Evolutionary conservation across 2,329 filamentous ascomycete genomes (phyloP).

Genomic region (Harringtonia aguacate): DNA sequence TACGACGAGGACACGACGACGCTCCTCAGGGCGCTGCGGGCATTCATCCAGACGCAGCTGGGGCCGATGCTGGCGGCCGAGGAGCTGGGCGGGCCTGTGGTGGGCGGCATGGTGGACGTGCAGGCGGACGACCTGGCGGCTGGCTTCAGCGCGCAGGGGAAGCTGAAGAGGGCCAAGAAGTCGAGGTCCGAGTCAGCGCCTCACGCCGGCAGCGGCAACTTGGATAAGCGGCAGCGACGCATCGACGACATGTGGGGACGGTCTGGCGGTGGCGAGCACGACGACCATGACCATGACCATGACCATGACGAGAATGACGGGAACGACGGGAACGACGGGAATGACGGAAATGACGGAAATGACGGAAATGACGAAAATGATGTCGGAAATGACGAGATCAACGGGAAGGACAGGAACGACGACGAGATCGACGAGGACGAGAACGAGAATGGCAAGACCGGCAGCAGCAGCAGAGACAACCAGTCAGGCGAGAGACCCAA

Average conservation of each 20-base stretch:
- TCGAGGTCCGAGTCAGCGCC: no score
- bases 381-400: no score
- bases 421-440: slow-evolving; percentile 7
- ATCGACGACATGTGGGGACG: slow-evolving; percentile 54
- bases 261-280: not conserved
- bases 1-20: slow-evolving; percentile 51
- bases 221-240: slow-evolving; percentile 44
- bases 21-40: slow-evolving; percentile 53
- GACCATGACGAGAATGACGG: not conserved
- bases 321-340: not conserved
- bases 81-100: slow-evolving; percentile 72
- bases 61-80: slow-evolving; percentile 72
- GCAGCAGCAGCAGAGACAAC: slow-evolving; percentile 44
- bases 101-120: slow-evolving; percentile 61
- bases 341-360: not conserved
- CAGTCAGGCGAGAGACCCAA: no score
- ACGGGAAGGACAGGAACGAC: no score
- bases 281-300: not conserved
- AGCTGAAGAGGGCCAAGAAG: slow-evolving; percentile 34
- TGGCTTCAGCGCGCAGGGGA: slow-evolving; percentile 50
- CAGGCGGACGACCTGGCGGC: slow-evolving; percentile 47
- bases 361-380: not conserved
- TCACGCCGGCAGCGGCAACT: slow-evolving; percentile 16
- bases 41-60: slow-evolving; percentile 61
- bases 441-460: slow-evolving; percentile 19